Conservation (phyloP, 768 basidiomycete genomes). For the Amanita rimosa region DNA sequence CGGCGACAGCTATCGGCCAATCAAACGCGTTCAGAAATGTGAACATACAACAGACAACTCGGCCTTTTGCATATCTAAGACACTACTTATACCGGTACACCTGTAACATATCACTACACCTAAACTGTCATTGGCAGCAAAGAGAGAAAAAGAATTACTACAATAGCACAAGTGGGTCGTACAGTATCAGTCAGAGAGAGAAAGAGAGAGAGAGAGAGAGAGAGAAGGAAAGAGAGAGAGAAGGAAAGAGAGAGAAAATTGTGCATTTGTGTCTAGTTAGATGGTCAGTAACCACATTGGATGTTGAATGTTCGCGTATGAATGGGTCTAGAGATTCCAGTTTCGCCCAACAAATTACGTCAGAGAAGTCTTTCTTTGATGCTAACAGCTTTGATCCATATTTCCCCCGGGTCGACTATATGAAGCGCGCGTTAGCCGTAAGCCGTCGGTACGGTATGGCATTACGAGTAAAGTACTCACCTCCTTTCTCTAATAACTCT, state of each 20-base stretch:
- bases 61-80: too few species aligned
- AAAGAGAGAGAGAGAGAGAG: neutral
- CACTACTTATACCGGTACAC: too few species aligned
- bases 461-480: constrained; percentile 19
- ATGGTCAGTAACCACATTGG: neutral
- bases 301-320: too few species aligned
- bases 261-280: neutral
- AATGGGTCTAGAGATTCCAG: neutral
- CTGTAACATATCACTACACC: too few species aligned
- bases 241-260: neutral
- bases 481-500: constrained; percentile 71
- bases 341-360: constrained; percentile 5
- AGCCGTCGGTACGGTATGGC: neutral
- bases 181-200: neutral
- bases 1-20: neutral
- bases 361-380: constrained; percentile 51
- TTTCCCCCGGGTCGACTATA: constrained; percentile 66
- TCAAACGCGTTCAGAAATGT: neutral
- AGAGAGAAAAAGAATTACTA: neutral
- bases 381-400: constrained; percentile 60
- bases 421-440: constrained; percentile 2
- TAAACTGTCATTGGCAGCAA: neutral
- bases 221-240: neutral
- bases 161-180: neutral
- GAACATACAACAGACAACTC: too few species aligned